Evolutionary conservation across 2,329 filamentous ascomycete genomes (phyloP).

Genomic region (Ploettnerulaceae sp.): DNA sequence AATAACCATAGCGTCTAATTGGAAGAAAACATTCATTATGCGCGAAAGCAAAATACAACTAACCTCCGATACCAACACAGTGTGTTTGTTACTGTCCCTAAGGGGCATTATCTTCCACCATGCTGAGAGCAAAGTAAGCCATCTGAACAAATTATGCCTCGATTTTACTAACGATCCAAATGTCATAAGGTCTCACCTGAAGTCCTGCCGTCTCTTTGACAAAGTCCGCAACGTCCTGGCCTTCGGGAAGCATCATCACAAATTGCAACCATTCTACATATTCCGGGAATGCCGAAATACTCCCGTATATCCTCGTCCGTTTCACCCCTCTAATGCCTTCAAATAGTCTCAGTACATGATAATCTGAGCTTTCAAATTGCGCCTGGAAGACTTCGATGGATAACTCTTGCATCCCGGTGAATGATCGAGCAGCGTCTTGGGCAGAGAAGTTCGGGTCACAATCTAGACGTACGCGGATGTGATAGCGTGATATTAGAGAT

Average conservation of each 20-base stretch:
- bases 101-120: conserved; percentile 24
- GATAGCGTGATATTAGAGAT: conserved; percentile 39
- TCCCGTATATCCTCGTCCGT: conserved; percentile 37
- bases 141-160: conserved; percentile 3
- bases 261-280: conserved; percentile 30
- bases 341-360: conserved; percentile 40
- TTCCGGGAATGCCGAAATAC: conserved; percentile 24
- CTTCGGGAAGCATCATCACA: conserved; percentile 23
- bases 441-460: conserved; percentile 43
- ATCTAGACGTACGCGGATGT: conserved; percentile 44
- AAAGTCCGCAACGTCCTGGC: conserved; percentile 13
- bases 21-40: too few relatives aligned
- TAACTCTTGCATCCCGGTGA: conserved; percentile 42
- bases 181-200: conserved; percentile 21
- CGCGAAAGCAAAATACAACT: too few relatives aligned
- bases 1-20: too few relatives aligned
- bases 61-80: too few relatives aligned
- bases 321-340: conserved; percentile 42
- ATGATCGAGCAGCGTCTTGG: conserved; percentile 38
- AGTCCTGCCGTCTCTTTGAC: conserved; percentile 10
- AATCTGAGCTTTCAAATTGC: conserved; percentile 40
- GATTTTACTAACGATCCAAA: conserved; percentile 23
- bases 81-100: too few relatives aligned
- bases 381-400: conserved; percentile 47
- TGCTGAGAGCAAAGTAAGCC: conserved; percentile 17